Conservation (phyloP, 805 yeast species). For the Komagataella kurtzmanii region DNA sequence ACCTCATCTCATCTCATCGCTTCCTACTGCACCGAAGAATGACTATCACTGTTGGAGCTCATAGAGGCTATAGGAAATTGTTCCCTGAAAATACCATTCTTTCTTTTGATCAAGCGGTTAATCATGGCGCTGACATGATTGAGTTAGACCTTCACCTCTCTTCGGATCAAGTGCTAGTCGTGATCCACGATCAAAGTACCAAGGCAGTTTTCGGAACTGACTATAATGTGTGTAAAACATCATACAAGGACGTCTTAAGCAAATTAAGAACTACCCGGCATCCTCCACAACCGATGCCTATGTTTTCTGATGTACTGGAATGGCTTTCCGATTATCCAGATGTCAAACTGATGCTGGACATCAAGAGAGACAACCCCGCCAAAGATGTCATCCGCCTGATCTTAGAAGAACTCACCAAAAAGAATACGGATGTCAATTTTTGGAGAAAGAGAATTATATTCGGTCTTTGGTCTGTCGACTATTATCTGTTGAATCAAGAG, state of each 20-base stretch:
- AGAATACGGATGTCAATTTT: conserved; percentile 5
- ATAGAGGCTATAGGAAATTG: conserved; percentile 5
- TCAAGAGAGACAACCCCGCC: conserved; percentile 19
- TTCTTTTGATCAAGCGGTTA: conserved; percentile 20
- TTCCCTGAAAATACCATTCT: conserved; percentile 23
- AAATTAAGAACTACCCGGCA: not conserved
- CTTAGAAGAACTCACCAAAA: conserved; percentile 9
- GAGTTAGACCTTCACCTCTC: conserved; percentile 11
- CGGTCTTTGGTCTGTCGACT: conserved; percentile 22
- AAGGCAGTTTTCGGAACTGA: not conserved
- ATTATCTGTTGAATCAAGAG: conserved; percentile 7
- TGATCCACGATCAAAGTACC: not conserved
- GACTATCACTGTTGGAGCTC: not conserved
- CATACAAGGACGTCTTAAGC: not conserved
- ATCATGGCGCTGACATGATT: conserved; percentile 18
- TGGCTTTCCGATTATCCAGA: conserved; percentile 18
- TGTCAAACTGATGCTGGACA: conserved; percentile 25
- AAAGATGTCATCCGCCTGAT: conserved; percentile 12
- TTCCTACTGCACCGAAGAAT: not conserved
- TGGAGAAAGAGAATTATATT: conserved; percentile 21
- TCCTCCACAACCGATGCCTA: conserved; percentile 13
- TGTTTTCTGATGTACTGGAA: conserved; percentile 13
- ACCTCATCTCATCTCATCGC: not conserved
- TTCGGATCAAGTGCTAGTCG: not conserved
- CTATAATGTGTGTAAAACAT: not conserved